Conservation (phyloP, 225 moss, liverwort and hornwort species). For the Pleurozium schreberi region DNA sequence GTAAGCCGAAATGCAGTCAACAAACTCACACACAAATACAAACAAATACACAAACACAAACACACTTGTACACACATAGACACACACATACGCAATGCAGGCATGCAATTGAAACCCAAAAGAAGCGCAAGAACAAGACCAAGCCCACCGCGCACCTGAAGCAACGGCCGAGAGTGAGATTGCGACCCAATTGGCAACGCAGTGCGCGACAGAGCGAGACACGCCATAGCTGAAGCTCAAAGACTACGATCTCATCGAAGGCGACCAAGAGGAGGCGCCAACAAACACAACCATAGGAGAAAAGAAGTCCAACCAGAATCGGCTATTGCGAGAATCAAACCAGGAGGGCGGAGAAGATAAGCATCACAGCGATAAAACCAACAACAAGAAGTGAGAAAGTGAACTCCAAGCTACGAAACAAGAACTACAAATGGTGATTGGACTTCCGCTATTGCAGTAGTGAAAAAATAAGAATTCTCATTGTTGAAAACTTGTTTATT, state of each 20-base stretch:
- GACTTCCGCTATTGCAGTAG: no score
- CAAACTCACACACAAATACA: no score
- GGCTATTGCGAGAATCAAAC: not conserved
- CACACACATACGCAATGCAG: not conserved
- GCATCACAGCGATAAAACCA: not conserved
- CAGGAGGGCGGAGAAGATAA: not conserved
- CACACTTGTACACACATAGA: no score
- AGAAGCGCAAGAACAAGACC: not conserved
- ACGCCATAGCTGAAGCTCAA: slow-evolving; percentile 14
- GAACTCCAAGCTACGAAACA: no score
- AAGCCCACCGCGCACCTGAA: not conserved
- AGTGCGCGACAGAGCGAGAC: slow-evolving; percentile 5
- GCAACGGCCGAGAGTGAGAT: not conserved
- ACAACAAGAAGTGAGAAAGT: no score
- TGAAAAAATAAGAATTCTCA: no score
- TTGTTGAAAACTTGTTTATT: no score
- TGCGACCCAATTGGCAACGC: not conserved
- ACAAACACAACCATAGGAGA: not conserved
- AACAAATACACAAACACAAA: not conserved
- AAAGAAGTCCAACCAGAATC: not conserved
- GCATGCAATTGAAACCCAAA: not conserved
- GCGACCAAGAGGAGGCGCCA: not conserved
- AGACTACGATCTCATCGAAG: slow-evolving; percentile 15
- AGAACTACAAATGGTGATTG: no score
- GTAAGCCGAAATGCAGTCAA: not conserved